Percentiles rank a stretch among this genome's conserved stretches.
Evolutionary conservation across 2,329 filamentous ascomycete species (phyloP).

Genomic region (Leptoxyphium fumago): DNA sequence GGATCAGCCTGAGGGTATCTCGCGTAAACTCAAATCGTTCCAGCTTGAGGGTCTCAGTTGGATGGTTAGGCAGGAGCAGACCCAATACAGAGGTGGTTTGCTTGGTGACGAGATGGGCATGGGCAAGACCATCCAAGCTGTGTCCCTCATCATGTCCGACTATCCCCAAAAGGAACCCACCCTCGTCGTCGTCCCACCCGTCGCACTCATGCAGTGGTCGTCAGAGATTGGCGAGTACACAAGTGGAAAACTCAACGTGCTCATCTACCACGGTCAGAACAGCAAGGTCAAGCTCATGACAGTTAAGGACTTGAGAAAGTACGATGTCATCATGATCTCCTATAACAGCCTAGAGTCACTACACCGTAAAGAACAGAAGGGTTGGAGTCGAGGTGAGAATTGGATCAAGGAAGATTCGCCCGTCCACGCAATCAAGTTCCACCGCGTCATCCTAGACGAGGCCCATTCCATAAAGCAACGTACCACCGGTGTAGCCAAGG

Average conservation of each 20-base stretch:
- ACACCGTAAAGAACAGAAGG: constrained; percentile 82
- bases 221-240: constrained; percentile 51
- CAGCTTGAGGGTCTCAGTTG: constrained; percentile 87
- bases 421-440: constrained; percentile 76
- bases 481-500: constrained; percentile 81
- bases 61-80: constrained; percentile 85
- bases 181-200: constrained; percentile 79
- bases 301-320: constrained; percentile 60
- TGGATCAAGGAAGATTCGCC: constrained; percentile 61
- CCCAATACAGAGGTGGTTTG: constrained; percentile 72
- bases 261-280: constrained; percentile 82
- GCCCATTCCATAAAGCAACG: constrained; percentile 88
- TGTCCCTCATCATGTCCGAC: constrained; percentile 96
- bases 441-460: constrained; percentile 87
- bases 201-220: constrained; percentile 90
- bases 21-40: constrained; percentile 75
- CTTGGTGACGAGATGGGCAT: constrained; percentile 98
- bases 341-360: constrained; percentile 86
- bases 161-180: constrained; percentile 72
- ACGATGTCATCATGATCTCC: constrained; percentile 92
- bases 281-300: constrained; percentile 64
- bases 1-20: constrained; percentile 62
- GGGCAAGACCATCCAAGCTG: constrained; percentile 95
- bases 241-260: constrained; percentile 74
- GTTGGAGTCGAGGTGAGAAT: constrained; percentile 66